Evolutionary conservation across 495 filamentous ascomycete species (phyloP).

Genomic region (Clohesyomyces aquaticus): DNA sequence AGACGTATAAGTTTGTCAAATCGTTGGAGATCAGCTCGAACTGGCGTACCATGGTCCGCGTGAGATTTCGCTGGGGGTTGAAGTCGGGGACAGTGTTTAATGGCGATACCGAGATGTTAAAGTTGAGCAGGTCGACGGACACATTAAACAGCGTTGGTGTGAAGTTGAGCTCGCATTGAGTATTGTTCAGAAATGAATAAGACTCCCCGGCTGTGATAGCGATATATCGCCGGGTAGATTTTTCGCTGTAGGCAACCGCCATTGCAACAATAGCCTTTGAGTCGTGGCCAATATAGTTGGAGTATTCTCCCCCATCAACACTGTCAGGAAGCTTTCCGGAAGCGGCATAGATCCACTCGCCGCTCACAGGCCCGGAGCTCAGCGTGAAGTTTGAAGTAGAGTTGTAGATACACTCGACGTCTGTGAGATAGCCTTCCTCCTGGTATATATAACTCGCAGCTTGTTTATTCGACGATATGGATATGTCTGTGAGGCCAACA

Average conservation of each 20-base stretch:
- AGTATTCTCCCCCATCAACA: slow-evolving; percentile 32
- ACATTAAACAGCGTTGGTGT: slow-evolving; percentile 44
- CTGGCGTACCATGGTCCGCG: slow-evolving; percentile 40
- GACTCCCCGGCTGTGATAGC: slow-evolving; percentile 40
- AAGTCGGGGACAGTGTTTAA: slow-evolving; percentile 32
- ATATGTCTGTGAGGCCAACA: slow-evolving; percentile 43
- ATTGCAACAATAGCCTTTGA: slow-evolving; percentile 43
- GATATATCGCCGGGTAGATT: slow-evolving; percentile 33
- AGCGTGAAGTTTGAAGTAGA: slow-evolving; percentile 22
- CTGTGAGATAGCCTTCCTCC: slow-evolving; percentile 41
- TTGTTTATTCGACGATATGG: slow-evolving; percentile 27
- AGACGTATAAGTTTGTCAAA: slow-evolving; percentile 45
- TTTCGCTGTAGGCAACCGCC: slow-evolving; percentile 32
- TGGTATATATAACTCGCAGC: slow-evolving; percentile 41
- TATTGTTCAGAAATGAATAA: slow-evolving; percentile 42
- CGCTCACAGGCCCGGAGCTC: neutral
- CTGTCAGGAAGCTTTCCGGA: slow-evolving; percentile 43
- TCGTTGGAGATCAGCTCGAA: slow-evolving; percentile 43
- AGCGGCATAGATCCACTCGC: slow-evolving; percentile 36
- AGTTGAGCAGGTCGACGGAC: slow-evolving; percentile 39
- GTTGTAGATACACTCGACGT: slow-evolving; percentile 46
- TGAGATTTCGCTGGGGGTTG: slow-evolving; percentile 43
- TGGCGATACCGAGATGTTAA: slow-evolving; percentile 43
- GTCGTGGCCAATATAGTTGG: slow-evolving; percentile 38
- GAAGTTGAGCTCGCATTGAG: slow-evolving; percentile 46